Conservation (phyloP, 2,329 filamentous ascomycete genomes). For the Diaporthe vaccinii region DNA sequence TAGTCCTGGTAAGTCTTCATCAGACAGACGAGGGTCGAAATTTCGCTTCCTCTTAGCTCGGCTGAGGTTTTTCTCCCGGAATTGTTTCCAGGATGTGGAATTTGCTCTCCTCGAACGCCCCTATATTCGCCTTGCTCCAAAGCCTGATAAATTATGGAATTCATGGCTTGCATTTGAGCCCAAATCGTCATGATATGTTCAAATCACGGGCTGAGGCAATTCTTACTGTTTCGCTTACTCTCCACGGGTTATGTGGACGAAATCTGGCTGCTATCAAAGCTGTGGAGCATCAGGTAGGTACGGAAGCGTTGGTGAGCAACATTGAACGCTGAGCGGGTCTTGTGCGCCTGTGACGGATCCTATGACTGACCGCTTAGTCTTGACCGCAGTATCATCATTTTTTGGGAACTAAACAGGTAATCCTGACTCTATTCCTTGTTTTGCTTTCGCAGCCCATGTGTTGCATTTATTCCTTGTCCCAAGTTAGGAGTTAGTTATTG, state of each 20-base stretch:
- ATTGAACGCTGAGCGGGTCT: too few species aligned
- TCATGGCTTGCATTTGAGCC: not conserved
- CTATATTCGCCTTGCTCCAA: not conserved
- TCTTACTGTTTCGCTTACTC: not conserved
- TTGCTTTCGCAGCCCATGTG: too few species aligned
- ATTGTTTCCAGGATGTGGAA: not conserved
- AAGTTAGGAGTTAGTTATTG: too few species aligned
- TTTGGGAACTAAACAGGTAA: too few species aligned
- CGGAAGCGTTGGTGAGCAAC: not conserved
- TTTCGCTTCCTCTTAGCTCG: not conserved
- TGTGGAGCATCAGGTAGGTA: not conserved
- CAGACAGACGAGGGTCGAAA: not conserved
- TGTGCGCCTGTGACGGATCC: too few species aligned
- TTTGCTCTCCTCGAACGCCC: not conserved
- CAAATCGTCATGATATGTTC: not conserved
- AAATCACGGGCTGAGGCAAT: not conserved
- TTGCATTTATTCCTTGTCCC: too few species aligned
- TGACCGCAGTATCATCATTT: too few species aligned
- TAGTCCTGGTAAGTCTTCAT: not conserved
- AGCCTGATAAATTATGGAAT: not conserved
- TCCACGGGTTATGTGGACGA: not conserved
- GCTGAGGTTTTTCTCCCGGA: not conserved
- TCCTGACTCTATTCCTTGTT: too few species aligned
- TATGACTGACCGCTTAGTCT: too few species aligned
- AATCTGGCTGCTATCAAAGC: not conserved